phyloP scores from a whole-genome alignment of 1,139 yeast species.

The Debaryomycetaceae sp. region DNA sequence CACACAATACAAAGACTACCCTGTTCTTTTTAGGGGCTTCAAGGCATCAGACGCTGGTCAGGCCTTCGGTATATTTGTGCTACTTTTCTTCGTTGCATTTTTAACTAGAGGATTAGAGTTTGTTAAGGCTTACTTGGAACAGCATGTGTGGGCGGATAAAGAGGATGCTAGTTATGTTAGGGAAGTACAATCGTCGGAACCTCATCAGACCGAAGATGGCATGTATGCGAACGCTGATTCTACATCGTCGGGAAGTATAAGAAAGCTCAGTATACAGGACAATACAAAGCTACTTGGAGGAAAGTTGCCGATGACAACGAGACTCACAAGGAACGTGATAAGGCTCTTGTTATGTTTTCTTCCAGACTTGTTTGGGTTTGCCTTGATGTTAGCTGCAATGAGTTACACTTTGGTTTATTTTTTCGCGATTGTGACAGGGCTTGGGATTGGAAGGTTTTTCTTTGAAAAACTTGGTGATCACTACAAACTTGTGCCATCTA shows the following conservation, averaged over 20 bases:
- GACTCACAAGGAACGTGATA: constrained; percentile 42
- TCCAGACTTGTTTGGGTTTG: constrained; percentile 64
- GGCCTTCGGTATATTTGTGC: constrained; percentile 69
- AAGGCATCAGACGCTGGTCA: constrained; percentile 52
- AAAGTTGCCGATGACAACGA: constrained; percentile 6
- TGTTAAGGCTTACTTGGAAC: constrained; percentile 59
- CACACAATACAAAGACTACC: constrained; percentile 46
- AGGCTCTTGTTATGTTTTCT: constrained; percentile 54
- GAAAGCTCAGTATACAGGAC: background rate
- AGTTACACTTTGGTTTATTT: constrained; percentile 61
- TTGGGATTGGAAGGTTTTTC: constrained; percentile 64
- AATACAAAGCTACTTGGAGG: constrained; percentile 4
- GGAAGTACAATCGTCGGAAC: background rate
- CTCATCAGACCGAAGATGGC: background rate
- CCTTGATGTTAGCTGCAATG: constrained; percentile 78
- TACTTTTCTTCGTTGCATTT: constrained; percentile 56
- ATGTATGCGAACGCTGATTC: background rate
- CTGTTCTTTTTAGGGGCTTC: constrained; percentile 57
- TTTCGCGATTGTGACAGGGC: constrained; percentile 68
- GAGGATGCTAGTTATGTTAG: background rate
- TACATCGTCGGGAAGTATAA: background rate
- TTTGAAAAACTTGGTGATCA: constrained; percentile 51
- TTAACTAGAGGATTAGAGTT: constrained; percentile 58
- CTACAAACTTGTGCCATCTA: constrained; percentile 11
- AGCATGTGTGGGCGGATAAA: constrained; percentile 53